Base-by-base conservation (phyloP, 768 basidiomycete genomes). In the Russula abietina region DNA sequence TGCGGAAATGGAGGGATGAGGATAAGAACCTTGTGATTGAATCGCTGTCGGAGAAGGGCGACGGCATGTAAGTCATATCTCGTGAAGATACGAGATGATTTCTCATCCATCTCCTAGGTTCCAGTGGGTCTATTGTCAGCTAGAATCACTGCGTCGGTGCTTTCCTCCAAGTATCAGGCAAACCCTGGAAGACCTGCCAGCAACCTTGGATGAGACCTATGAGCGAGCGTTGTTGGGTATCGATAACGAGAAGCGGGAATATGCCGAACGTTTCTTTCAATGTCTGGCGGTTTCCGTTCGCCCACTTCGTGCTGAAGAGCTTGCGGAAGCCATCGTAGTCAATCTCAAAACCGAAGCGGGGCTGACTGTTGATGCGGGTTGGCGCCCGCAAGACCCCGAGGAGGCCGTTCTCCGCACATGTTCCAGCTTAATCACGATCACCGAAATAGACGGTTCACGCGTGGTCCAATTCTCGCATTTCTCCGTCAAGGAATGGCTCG, bases 151-250 rank as follows among this genome's bases (percentile, higher is more conserved):
- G 14, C 59, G 51, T 32, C 24, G 30, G 28, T 60, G 59, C 50
- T 32, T 51, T 33, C 41, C 51, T 17, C 28, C 26, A 22, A 43
- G 50, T 32, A 46, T 60, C 51, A 24, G 39, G 38, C 30, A 17
- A 24, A 52, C 30, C 30, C 43, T 60, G n/a, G 39, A 60, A 17
- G 38, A 49, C 14, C 22, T 60, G 24, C 59, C 59, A 3, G 41
- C 22, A 12, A 60, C 50, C 30, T 36, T 60, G 39, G 59, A 60
- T 32, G 59, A 60, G 17, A 60, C 59, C 3, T 60, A 60, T 11
- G 49, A 52, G 19, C 33, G 39, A 22, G 41, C 43, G 16, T 41
- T 60, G 32, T 14, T 32, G 28, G 41, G 43, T 4, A 60, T 60
- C 39, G 41, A 60, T n/a, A 11, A 54, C 7, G 49, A 43, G 28